Evolutionary conservation across 2,329 filamentous ascomycete species (phyloP).

Genomic region (Xenoacremonium recifei): DNA sequence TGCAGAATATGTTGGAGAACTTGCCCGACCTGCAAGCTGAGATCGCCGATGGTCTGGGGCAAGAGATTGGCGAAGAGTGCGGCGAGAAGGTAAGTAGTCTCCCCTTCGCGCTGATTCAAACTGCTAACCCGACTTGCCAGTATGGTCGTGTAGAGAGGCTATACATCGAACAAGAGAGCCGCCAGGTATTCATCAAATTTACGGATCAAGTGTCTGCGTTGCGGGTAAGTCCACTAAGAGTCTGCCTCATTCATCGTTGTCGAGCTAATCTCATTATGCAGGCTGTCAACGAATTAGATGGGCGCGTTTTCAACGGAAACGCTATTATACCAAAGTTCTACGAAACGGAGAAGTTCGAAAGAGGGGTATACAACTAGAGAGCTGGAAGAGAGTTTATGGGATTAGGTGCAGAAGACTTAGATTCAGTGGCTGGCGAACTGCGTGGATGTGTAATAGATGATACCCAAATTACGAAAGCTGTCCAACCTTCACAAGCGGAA

Average conservation of each 20-base stretch:
- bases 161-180: conserved; percentile 64
- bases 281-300: conserved; percentile 88
- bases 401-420: background rate
- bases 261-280: conserved; percentile 31
- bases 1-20: conserved; percentile 82
- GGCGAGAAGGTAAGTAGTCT: conserved; percentile 61
- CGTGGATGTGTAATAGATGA: no score
- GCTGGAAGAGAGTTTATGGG: background rate
- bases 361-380: conserved; percentile 48
- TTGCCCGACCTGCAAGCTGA: conserved; percentile 76
- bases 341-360: conserved; percentile 78
- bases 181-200: conserved; percentile 89
- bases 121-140: conserved; percentile 39
- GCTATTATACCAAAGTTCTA: conserved; percentile 80
- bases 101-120: background rate
- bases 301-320: conserved; percentile 86
- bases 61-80: conserved; percentile 96
- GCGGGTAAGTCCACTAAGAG: conserved; percentile 58
- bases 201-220: conserved; percentile 81
- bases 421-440: no score
- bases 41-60: conserved; percentile 72
- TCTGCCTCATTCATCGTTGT: background rate
- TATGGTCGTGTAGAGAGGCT: conserved; percentile 83
- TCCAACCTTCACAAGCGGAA: no score
- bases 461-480: background rate